A percentile compares a stretch with the other conserved stretches of the same genome.
These are phyloP conservation scores for Pancytospora epiphaga DNA, from an alignment of 371 early-diverging fungal species.

Conservation along the genomic window DNA sequence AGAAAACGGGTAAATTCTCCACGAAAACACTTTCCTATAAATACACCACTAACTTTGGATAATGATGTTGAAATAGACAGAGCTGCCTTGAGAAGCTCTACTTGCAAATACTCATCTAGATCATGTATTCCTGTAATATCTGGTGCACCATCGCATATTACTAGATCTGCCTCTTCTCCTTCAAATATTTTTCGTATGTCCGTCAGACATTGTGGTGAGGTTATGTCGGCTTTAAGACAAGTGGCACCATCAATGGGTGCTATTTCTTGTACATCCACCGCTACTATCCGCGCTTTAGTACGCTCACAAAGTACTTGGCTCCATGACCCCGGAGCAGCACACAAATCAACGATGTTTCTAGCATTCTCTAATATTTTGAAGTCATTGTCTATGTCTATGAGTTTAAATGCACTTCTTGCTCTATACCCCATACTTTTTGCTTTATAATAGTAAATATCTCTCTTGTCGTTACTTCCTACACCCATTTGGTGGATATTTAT, in stretches of 20 bases:
- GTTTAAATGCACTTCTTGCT: slow-evolving; percentile 59
- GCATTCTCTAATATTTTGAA: slow-evolving; percentile 40
- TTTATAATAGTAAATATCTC: slow-evolving; percentile 73
- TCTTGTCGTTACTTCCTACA: slow-evolving; percentile 75
- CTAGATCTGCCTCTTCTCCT: slow-evolving; percentile 76
- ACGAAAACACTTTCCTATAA: slow-evolving; percentile 88
- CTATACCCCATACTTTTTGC: slow-evolving; percentile 56
- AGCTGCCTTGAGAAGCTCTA: slow-evolving; percentile 77
- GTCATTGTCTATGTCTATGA: slow-evolving; percentile 50
- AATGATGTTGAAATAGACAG: slow-evolving; percentile 82
- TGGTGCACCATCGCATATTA: slow-evolving; percentile 92
- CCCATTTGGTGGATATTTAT: slow-evolving; percentile 63
- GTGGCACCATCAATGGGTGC: slow-evolving; percentile 81
- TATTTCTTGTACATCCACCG: slow-evolving; percentile 95
- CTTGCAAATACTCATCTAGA: slow-evolving; percentile 94
- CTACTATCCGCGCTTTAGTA: slow-evolving; percentile 65
- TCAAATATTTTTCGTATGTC: slow-evolving; percentile 75
- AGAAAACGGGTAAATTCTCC: slow-evolving; percentile 78
- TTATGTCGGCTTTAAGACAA: slow-evolving; percentile 90
- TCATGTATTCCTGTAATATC: slow-evolving; percentile 95
- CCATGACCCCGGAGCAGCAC: slow-evolving; percentile 61
- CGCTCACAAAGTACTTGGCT: slow-evolving; percentile 33
- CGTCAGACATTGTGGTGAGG: slow-evolving; percentile 77
- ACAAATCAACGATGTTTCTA: slow-evolving; percentile 49
- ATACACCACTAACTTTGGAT: slow-evolving; percentile 72